Evolutionary conservation across 441 rosid species (phyloP), one percentile per base, ranked within the genome.

Genomic region (Populus trichocarpa): DNA sequence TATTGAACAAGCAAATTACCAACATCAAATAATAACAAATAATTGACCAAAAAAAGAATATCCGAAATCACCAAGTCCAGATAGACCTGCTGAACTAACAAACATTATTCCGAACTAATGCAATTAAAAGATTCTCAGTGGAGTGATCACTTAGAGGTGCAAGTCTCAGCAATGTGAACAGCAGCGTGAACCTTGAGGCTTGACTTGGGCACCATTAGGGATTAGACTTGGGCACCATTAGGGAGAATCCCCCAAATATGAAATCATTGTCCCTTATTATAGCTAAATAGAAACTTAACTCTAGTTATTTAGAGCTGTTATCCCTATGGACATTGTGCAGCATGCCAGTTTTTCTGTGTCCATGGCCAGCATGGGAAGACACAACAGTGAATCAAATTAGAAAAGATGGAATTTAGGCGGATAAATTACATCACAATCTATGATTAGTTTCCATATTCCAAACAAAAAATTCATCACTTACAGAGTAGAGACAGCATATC

Each of bases 111-210:
- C 12, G 0, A 12, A 13, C 18, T 14, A 46, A 14, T 46, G 16
- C 57, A 14, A 46, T 46, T 14, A 46, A 46, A 14, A 16, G 50
- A 69, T n/a, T 67, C 23, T 66, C 20, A 25, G 59, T 67, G 69
- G 46, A 68, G 66, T n/a, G 38, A 28, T 72, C 67, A 72, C 38
- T 30, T 57, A 72, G 36, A 30, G 36, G 40, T n/a, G 42, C 75
- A 6, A 12, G 33, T 30, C 38, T 28, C 32, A 26, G 25, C 8
- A 32, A 68, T 18, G 25, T 68, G 46, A 71, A 40, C 13, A 13
- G 13, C 46, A 40, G 46, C 1, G 1, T 11, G 14, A 13, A 40
- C 14, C 46, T 40, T 40, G 46, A 40, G 46, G 46, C 14, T 10
- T 40, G 46, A 12, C 14, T 40, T 40, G 46, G 46, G 46, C 46